phyloP scores from a whole-genome alignment of 371 early-diverging fungal genomes.

The Mortierella sp. region DNA sequence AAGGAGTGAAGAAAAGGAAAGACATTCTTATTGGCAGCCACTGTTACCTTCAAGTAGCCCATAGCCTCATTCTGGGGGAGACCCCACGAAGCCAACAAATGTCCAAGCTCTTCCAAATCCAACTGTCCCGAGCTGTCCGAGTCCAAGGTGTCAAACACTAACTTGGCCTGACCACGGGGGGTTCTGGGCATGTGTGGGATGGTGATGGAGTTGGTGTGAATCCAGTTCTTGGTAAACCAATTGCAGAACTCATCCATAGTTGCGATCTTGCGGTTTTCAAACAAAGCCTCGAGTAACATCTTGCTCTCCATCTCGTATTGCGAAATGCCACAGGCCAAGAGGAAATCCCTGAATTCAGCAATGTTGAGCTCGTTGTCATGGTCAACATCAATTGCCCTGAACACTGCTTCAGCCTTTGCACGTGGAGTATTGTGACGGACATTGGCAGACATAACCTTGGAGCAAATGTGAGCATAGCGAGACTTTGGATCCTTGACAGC shows the following conservation, averaged over 20 bases:
- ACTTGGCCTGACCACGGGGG: conserved; percentile 52
- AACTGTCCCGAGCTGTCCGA: conserved; percentile 42
- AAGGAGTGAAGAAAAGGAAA: neutral
- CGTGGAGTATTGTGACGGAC: conserved; percentile 33
- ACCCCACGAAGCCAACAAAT: conserved; percentile 48
- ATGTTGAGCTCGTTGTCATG: conserved; percentile 28
- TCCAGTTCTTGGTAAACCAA: conserved; percentile 57
- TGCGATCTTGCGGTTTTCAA: conserved; percentile 16
- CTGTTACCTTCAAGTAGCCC: conserved; percentile 45
- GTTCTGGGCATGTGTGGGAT: conserved; percentile 48
- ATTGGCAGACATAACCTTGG: conserved; percentile 42
- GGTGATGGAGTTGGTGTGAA: conserved; percentile 37
- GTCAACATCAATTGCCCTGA: conserved; percentile 46
- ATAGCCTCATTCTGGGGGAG: conserved; percentile 36
- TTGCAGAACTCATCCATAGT: conserved; percentile 32
- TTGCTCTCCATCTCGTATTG: conserved; percentile 26
- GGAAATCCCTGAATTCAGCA: conserved; percentile 34
- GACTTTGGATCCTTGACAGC: conserved; percentile 18
- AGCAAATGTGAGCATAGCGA: conserved; percentile 37
- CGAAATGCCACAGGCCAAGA: conserved; percentile 39
- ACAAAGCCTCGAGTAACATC: conserved; percentile 32
- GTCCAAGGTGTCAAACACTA: conserved; percentile 48
- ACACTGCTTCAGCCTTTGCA: conserved; percentile 39
- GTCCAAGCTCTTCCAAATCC: conserved; percentile 39
- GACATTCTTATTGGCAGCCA: no score